Base-by-base conservation (phyloP, 371 early-diverging fungal species). In the Mucor saturninus region DNA sequence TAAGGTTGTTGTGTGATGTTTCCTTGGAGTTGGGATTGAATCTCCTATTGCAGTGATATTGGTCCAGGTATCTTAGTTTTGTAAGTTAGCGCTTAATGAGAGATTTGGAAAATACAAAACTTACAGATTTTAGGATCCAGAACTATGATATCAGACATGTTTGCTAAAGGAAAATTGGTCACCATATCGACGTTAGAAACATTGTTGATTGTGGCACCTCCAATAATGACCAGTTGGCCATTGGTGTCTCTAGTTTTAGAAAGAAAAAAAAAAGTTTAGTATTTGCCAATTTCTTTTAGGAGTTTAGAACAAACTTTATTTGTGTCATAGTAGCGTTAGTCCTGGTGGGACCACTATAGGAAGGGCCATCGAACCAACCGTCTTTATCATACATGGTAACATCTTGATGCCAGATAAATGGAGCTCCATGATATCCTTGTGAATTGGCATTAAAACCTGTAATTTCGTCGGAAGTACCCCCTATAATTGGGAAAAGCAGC, bases 1-100 rank as follows among this genome's bases (percentile, higher is more conserved):
- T 43, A 72, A 38, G 10, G 62, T 72, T 7, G 73, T 61, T 30
- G 73, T 53, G 38, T 72, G 73, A 30, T 72, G 73, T 35, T 69
- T 69, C 57, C 73, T 59, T n/a, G 46, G 32, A 9, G 13, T 14
- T 10, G 73, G 73, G 8, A 35, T 8, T 28, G 59, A 51, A 1
- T 50, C 28, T 26, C 73, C 73, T 9, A 11, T 35, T 8, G 66
- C 60, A 10, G 15, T 49, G 2, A 59, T 35, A 30, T 59, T 61
- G 30, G 56, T 38, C 73, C 73, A 72, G 21, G 39, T 54, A 15
- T 61, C 72, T 72, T 45, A 50, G 29, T 43, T 21, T 21, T 21
- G 21, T 21, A 21, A 21, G 21, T 21, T 21, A 21, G 21, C 21
- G 21, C 21, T 0, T 21, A 21, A 21, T 21, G 21, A 21, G 21